Evolutionary conservation across 2,329 filamentous ascomycete genomes (phyloP).

Genomic region (Waltergamsia citrina): DNA sequence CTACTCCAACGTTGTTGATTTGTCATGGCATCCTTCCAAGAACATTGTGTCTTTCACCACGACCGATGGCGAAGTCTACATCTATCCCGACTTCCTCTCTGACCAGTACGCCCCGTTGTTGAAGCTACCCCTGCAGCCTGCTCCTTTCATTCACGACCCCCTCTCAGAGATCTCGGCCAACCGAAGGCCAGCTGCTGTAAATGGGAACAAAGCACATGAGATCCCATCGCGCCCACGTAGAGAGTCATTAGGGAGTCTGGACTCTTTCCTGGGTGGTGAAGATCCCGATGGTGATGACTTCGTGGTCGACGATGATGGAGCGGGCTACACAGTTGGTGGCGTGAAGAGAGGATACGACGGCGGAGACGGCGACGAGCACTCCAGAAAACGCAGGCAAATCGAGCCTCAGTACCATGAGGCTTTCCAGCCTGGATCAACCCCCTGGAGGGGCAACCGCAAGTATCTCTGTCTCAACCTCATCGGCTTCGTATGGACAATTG

Average conservation of each 20-base stretch:
- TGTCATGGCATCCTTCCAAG: slow-evolving; percentile 83
- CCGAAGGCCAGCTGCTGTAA: slow-evolving; percentile 43
- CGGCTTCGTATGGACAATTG: slow-evolving; percentile 93
- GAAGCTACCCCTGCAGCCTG: slow-evolving; percentile 55
- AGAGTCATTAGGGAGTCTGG: slow-evolving; percentile 66
- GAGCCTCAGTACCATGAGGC: slow-evolving; percentile 67
- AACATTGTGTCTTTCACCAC: slow-evolving; percentile 91
- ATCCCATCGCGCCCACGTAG: slow-evolving; percentile 41
- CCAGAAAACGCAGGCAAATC: slow-evolving; percentile 40
- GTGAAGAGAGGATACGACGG: slow-evolving; percentile 41
- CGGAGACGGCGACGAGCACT: slow-evolving; percentile 30
- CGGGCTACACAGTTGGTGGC: slow-evolving; percentile 64
- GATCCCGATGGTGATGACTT: slow-evolving; percentile 64
- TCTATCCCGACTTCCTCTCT: slow-evolving; percentile 63
- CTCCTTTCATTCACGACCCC: slow-evolving; percentile 80
- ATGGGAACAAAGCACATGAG: slow-evolving; percentile 42
- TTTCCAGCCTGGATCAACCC: slow-evolving; percentile 91
- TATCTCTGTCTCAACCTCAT: slow-evolving; percentile 91
- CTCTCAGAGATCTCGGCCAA: slow-evolving; percentile 62
- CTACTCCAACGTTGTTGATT: slow-evolving; percentile 73
- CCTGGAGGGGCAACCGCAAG: slow-evolving; percentile 88
- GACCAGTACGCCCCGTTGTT: slow-evolving; percentile 48
- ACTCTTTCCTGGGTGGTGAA: slow-evolving; percentile 67
- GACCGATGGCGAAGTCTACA: slow-evolving; percentile 86
- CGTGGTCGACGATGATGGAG: slow-evolving; percentile 90